Evolutionary conservation across 805 yeast genomes (phyloP).

Genomic region (Starmerella khaoyaiensis): DNA sequence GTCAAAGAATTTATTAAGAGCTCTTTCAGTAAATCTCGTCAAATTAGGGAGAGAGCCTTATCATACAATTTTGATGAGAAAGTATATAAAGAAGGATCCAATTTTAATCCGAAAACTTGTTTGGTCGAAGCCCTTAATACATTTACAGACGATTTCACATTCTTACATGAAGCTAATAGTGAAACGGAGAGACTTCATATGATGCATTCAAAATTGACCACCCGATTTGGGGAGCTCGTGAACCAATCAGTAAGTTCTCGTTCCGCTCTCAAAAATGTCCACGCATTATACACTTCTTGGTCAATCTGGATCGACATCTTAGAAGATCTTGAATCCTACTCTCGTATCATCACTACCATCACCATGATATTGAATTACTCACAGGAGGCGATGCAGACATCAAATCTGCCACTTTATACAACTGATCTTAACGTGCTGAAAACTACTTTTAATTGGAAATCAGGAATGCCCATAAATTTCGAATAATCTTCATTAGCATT

Average conservation of each 20-base stretch:
- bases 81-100: too few relatives aligned
- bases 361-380: background rate
- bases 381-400: too few relatives aligned
- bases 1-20: too few relatives aligned
- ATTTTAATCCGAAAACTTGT: too few relatives aligned
- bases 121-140: too few relatives aligned
- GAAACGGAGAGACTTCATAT: background rate
- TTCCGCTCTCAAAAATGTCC: background rate
- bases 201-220: background rate
- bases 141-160: background rate
- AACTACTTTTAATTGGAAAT: slow-evolving; percentile 5
- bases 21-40: too few relatives aligned
- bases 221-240: background rate
- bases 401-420: too few relatives aligned
- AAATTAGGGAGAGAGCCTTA: too few relatives aligned
- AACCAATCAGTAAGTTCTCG: background rate
- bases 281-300: background rate
- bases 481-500: background rate
- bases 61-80: too few relatives aligned
- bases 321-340: background rate
- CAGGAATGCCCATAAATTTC: slow-evolving; percentile 3
- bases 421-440: too few relatives aligned
- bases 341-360: background rate
- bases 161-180: background rate
- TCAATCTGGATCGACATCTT: background rate